These are phyloP conservation scores for Acacia pycnantha DNA, from an alignment of 331 rosid species.

Conservation along the genomic window DNA sequence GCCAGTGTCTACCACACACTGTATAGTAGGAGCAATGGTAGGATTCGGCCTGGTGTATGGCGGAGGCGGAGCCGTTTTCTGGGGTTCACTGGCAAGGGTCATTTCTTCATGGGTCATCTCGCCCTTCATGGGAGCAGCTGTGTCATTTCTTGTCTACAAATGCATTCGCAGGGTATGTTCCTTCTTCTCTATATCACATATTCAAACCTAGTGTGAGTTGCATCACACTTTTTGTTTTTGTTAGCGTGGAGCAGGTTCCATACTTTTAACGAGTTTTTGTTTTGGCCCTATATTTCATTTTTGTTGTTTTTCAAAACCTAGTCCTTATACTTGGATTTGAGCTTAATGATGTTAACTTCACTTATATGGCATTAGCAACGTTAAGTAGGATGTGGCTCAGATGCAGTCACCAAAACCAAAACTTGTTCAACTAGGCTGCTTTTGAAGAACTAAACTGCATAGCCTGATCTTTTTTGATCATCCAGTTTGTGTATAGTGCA, in stretches of 20 bases:
- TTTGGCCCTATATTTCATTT: no score
- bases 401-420: background rate
- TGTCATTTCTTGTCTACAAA: slow-evolving; percentile 87
- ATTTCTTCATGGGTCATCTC: slow-evolving; percentile 90
- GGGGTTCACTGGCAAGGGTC: slow-evolving; percentile 94
- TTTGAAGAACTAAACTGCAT: background rate
- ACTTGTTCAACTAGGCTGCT: background rate
- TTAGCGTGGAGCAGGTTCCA: no score
- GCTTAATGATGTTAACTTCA: background rate
- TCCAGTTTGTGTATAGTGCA: slow-evolving; percentile 95
- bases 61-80: slow-evolving; percentile 88
- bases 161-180: slow-evolving; percentile 86
- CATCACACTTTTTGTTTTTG: background rate
- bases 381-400: background rate
- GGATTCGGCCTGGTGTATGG: slow-evolving; percentile 92
- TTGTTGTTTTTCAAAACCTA: no score
- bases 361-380: no score
- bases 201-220: background rate
- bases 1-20: slow-evolving; percentile 98
- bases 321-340: background rate
- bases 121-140: slow-evolving; percentile 86
- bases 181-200: background rate
- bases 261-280: background rate
- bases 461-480: background rate
- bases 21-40: slow-evolving; percentile 98